phyloP scores from a whole-genome alignment of 1,139 yeast genomes.

The Sugiyamaella neomexicana region DNA sequence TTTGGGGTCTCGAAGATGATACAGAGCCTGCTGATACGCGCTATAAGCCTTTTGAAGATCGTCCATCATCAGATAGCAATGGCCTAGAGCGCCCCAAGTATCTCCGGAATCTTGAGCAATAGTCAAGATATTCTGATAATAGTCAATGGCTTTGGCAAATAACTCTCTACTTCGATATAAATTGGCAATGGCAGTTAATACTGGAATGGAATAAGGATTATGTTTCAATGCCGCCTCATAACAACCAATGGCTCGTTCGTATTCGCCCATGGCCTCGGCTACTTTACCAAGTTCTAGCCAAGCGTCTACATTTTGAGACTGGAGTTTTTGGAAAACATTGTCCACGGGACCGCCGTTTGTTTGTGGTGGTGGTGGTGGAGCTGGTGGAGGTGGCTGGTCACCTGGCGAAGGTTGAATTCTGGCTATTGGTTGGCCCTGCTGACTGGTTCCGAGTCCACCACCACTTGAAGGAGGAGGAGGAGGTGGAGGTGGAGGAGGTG shows the following conservation, averaged over 20 bases:
- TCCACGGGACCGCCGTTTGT: constrained; percentile 16
- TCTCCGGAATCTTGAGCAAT: constrained; percentile 89
- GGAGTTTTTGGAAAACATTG: constrained; percentile 51
- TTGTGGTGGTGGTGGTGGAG: constrained; percentile 35
- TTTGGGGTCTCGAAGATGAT: constrained; percentile 87
- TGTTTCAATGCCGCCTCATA: constrained; percentile 89
- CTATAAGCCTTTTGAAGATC: constrained; percentile 93
- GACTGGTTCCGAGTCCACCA: constrained; percentile 17
- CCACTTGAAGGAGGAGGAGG: no score
- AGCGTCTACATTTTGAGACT: constrained; percentile 71
- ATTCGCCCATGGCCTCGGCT: constrained; percentile 87
- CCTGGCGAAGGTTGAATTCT: constrained; percentile 17
- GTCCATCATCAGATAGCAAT: constrained; percentile 94
- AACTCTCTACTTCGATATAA: constrained; percentile 85
- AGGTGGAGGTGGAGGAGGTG: constrained; percentile 25
- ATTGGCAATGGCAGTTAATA: constrained; percentile 82
- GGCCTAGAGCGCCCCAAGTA: constrained; percentile 96
- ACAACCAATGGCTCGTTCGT: constrained; percentile 83
- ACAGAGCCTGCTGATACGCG: constrained; percentile 93
- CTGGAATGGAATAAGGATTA: constrained; percentile 81
- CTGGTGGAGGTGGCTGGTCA: constrained; percentile 3
- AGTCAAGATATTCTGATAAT: constrained; percentile 81
- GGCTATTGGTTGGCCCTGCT: constrained; percentile 13
- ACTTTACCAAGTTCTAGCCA: constrained; percentile 89
- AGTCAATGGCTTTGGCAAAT: constrained; percentile 90